Conservation (phyloP, 78 protist genomes). For the Creolimax fragrantissima region DNA sequence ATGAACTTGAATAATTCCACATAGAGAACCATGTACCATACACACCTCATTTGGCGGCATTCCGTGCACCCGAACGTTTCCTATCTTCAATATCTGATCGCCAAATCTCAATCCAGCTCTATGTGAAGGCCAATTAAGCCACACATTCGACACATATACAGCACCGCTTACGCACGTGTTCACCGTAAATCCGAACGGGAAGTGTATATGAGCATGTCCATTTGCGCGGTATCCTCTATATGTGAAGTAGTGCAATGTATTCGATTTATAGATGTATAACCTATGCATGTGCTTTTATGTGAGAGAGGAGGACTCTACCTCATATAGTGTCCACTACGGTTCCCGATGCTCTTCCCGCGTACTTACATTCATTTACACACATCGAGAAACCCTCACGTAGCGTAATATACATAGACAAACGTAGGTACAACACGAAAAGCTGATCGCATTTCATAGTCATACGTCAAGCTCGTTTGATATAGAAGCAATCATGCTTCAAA, state of each 20-base stretch:
- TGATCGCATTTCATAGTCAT: neutral
- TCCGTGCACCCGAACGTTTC: neutral
- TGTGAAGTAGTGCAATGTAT: neutral
- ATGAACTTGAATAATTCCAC: too few relatives aligned
- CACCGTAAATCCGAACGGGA: neutral
- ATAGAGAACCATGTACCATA: too few relatives aligned
- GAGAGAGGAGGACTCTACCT: neutral
- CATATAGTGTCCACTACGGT: neutral
- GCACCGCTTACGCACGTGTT: neutral
- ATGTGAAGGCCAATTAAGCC: neutral
- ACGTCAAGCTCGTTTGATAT: too few relatives aligned
- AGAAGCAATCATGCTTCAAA: too few relatives aligned
- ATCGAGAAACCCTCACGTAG: neutral
- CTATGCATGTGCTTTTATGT: neutral
- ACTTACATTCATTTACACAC: neutral
- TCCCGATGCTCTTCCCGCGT: neutral
- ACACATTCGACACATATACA: neutral
- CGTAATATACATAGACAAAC: neutral
- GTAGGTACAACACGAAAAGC: neutral
- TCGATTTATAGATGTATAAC: neutral
- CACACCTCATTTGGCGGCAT: neutral
- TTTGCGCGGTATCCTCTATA: neutral
- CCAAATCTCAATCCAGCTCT: neutral
- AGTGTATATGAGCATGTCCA: neutral
- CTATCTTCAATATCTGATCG: neutral